Percentiles rank a stretch among this genome's conserved stretches.
These are phyloP conservation scores for Cryptococcus wingfieldii DNA, from an alignment of 1,284 basidiomycete species.

Conservation along the genomic window DNA sequence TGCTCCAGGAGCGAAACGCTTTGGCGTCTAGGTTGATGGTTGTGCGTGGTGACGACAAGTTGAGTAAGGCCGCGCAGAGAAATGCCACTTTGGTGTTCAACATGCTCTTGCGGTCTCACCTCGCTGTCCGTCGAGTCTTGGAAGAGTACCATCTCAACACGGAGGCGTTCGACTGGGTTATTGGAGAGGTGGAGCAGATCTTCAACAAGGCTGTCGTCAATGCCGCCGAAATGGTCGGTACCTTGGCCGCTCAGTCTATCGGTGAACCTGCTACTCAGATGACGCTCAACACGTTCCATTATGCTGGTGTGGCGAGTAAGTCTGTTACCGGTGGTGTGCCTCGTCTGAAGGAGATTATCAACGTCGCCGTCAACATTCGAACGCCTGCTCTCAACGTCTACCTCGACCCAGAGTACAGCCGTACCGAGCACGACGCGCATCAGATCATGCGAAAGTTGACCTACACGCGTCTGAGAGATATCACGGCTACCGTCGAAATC, in stretches of 20 bases:
- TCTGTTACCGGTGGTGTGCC: slow-evolving; percentile 98
- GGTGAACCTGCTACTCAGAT: slow-evolving; percentile 99
- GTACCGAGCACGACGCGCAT: slow-evolving; percentile 62
- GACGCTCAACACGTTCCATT: slow-evolving; percentile 97
- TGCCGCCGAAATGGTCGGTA: slow-evolving; percentile 99
- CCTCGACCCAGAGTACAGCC: slow-evolving; percentile 67
- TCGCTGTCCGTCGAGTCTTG: slow-evolving; percentile 76
- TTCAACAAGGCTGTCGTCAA: slow-evolving; percentile 89
- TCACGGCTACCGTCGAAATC: slow-evolving; percentile 94
- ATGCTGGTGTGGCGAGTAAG: slow-evolving; percentile 96
- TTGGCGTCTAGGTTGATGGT: slow-evolving; percentile 70
- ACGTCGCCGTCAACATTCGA: slow-evolving; percentile 97
- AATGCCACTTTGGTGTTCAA: slow-evolving; percentile 91
- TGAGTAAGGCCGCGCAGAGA: slow-evolving; percentile 72
- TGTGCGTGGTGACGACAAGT: slow-evolving; percentile 75
- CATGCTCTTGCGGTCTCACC: slow-evolving; percentile 84
- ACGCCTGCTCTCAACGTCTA: slow-evolving; percentile 93
- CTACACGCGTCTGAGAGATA: slow-evolving; percentile 88
- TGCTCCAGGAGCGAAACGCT: slow-evolving; percentile 72
- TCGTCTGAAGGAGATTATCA: slow-evolving; percentile 97
- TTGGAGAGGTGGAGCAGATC: slow-evolving; percentile 92
- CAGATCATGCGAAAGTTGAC: slow-evolving; percentile 58
- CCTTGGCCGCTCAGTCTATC: slow-evolving; percentile 94
- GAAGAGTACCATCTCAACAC: slow-evolving; percentile 80
- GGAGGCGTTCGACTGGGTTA: slow-evolving; percentile 95